phyloP scores from a whole-genome alignment of 306 rosid genomes.

The Calophaca sinica region DNA sequence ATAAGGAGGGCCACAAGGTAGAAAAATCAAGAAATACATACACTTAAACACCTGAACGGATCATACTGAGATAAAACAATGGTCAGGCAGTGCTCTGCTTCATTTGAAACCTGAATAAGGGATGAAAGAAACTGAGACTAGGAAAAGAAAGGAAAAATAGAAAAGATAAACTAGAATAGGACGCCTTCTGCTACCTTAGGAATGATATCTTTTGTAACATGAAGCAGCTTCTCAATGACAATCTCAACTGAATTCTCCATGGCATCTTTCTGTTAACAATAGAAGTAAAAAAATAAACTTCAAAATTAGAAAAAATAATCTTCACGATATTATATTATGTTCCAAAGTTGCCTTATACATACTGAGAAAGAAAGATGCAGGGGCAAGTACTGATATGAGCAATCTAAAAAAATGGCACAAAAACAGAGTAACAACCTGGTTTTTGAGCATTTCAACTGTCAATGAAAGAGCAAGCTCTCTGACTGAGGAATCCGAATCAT shows the following conservation, averaged over 20 bases:
- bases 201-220: slow-evolving; percentile 75
- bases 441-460: slow-evolving; percentile 83
- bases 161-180: slow-evolving; percentile 27
- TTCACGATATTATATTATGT: not conserved
- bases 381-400: not conserved
- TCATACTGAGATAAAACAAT: slow-evolving; percentile 83
- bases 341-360: slow-evolving; percentile 20
- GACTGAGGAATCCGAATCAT: slow-evolving; percentile 85
- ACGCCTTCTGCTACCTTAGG: slow-evolving; percentile 66
- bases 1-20: slow-evolving; percentile 22
- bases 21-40: slow-evolving; percentile 52
- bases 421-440: slow-evolving; percentile 64
- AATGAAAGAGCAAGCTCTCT: slow-evolving; percentile 82
- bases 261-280: slow-evolving; percentile 69
- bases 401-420: slow-evolving; percentile 21
- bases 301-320: not conserved
- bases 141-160: slow-evolving; percentile 31
- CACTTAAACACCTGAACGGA: slow-evolving; percentile 95
- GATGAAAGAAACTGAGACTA: slow-evolving; percentile 41
- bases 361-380: not conserved
- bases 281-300: slow-evolving; percentile 6
- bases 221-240: slow-evolving; percentile 96
- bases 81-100: slow-evolving; percentile 95
- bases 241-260: slow-evolving; percentile 97
- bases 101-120: slow-evolving; percentile 80